Conservation (phyloP, 129 eudicot genomes). For the Flaveria linearis region DNA sequence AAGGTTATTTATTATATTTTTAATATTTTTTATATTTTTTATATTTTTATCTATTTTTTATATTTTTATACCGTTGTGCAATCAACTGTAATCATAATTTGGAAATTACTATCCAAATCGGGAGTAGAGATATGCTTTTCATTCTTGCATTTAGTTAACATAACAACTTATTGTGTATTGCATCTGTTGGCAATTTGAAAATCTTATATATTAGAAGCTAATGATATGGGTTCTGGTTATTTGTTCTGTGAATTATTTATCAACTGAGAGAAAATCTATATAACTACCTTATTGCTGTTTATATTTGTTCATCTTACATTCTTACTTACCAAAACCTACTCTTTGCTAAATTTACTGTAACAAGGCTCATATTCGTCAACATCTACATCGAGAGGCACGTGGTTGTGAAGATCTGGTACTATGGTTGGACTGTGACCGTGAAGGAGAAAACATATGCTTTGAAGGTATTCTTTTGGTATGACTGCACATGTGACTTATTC, state of each 20-base stretch:
- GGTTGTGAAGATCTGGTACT: conserved; percentile 76
- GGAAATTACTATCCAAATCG: neutral
- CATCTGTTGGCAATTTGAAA: neutral
- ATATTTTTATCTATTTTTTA: too few species aligned
- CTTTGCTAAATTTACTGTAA: conserved; percentile 31
- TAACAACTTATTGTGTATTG: conserved; percentile 12
- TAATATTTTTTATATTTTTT: neutral
- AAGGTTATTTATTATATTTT: too few species aligned
- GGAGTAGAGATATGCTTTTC: neutral
- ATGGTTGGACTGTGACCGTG: conserved; percentile 98
- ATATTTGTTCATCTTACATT: neutral
- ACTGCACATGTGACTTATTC: neutral
- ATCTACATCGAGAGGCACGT: conserved; percentile 89
- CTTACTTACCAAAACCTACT: conserved; percentile 9
- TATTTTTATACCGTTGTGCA: neutral
- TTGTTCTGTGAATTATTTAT: conserved; percentile 2
- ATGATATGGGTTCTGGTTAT: neutral
- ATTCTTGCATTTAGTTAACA: neutral
- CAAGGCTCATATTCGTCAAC: conserved; percentile 91
- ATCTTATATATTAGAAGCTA: conserved; percentile 6
- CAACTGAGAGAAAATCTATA: neutral
- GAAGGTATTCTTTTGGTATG: conserved; percentile 62
- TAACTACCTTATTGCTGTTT: conserved; percentile 4
- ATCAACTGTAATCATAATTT: neutral
- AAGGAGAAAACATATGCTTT: conserved; percentile 97